Base-by-base conservation (phyloP, 2,329 filamentous ascomycete species). In the Ascochyta viciae-villosae region DNA sequence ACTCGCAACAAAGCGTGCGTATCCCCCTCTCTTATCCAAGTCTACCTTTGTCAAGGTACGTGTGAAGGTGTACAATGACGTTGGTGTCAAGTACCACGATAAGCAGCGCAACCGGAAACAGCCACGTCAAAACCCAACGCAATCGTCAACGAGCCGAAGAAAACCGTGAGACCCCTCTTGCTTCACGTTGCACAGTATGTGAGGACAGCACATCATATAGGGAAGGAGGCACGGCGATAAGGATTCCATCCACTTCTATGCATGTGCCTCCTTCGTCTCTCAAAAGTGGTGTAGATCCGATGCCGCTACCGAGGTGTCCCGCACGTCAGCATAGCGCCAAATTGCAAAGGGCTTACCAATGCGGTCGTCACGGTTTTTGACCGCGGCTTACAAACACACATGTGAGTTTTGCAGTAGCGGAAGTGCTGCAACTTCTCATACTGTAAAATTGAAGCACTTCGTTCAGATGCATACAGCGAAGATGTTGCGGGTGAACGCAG, bases 321-420 rank as follows among this genome's bases (percentile, higher is more conserved):
- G 52, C 52, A 55, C 41, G 27, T 49, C 45, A 54, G 51, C 40
- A 23, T 54, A 50, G 52, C 40, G 52, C 40, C 45, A 35, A 49
- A 54, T 54, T 52, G 42, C 24, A 49, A 45, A 54, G 44, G 13
- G 15, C 27, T 54, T 35, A 45, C 15, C 22, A 54, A 37, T 24
- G 23, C 19, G 10, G 37, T 10, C 4, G 16, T 22, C 16, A 10
- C 16, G 3, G 22, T 22, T 34, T 44, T 43, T 29, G 24, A 33
- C 3, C n/a, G 5, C 6, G 19, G 52, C 52, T 54, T 39, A 48
- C 45, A 39, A 54, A 54, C 51, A 19, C 27, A 23, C 16, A 31
- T 31, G 29, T 31, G 29, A 12, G 4, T 29, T 31, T 10, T 12
- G 29, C 29, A 15, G 5, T 5, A 13, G 10, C 29, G 29, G 27